Evolutionary conservation across 2,329 filamentous ascomycete species (phyloP), one percentile per base, ranked within the genome.

Genomic region (Coleophoma crateriformis): DNA sequence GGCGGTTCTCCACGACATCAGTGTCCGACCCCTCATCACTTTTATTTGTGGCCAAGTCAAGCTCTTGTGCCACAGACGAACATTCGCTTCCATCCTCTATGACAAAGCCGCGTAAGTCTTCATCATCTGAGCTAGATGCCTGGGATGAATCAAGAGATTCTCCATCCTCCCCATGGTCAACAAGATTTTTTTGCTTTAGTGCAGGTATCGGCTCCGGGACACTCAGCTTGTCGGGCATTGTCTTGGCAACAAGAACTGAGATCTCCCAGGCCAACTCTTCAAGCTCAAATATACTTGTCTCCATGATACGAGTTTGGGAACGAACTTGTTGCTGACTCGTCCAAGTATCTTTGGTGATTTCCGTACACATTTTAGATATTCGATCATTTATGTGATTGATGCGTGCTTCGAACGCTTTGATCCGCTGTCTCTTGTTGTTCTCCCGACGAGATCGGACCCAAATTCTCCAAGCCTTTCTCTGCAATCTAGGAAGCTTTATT

Each of bases 231-330:
- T 69, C 73, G 3, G 69, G 64, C 0, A 74, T 73, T 43, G 68
- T 67, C 13, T 68, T 70, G 15, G 69, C 69, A 37, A 67, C 51
- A 4, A 83, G 67, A 20, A 78, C 57, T 7, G 64, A 55, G n/a
- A 78, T 68, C 3, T 71, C 62, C 78, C 79, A 85, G 7, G 62
- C 59, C 8, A 75, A 63, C 37, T 78, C 66, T 58, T 84, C 71
- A 45, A 78, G 77, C 48, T 86, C 77, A 34, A 79, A 76, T 1
- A 96, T 67, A 3, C 76, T 89, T 4, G 73, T 69, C 51, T 92
- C 82, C 48, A 95, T 69, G 34, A 69, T 76, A 11, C 69, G 66
- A 45, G 82, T 82, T 58, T 82, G 78, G 6, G 67, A 68, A 22
- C 72, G 68, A 13, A 94, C 62, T 13, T 82, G 73, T 1, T 66